phyloP scores from a whole-genome alignment of 2,329 filamentous ascomycete species.

The Fusarium drepaniforme region DNA sequence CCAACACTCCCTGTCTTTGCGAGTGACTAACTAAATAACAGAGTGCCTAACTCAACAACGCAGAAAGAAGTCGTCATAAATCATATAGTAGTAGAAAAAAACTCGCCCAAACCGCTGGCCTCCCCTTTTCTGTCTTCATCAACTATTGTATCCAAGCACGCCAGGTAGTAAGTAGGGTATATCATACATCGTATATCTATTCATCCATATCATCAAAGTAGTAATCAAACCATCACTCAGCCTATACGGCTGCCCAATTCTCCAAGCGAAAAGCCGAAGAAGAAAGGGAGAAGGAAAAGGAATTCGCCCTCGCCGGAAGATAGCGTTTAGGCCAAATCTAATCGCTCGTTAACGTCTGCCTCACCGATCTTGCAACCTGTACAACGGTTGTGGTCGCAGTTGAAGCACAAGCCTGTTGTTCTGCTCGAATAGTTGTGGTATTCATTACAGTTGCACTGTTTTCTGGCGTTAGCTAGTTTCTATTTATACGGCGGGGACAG shows the following conservation, averaged over 20 bases:
- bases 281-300: background rate
- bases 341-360: slow-evolving; percentile 1
- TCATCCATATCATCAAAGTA: background rate
- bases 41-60: background rate
- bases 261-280: background rate
- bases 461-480: slow-evolving; percentile 11
- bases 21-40: background rate
- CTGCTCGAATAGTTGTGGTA: slow-evolving; percentile 15
- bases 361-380: slow-evolving; percentile 1
- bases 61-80: background rate
- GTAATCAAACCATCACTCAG: background rate
- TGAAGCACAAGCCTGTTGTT: slow-evolving; percentile 1
- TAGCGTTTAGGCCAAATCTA: background rate
- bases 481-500: background rate
- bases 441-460: slow-evolving; percentile 38
- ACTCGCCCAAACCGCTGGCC: background rate
- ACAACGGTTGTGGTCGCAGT: slow-evolving; percentile 27
- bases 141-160: background rate
- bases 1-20: background rate
- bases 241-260: background rate
- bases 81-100: background rate
- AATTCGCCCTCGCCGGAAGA: background rate
- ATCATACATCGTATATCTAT: slow-evolving; percentile 12
- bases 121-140: background rate
- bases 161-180: slow-evolving; percentile 13